Base-by-base conservation (phyloP, 306 rosid genomes). In the Vachellia collinsii region DNA sequence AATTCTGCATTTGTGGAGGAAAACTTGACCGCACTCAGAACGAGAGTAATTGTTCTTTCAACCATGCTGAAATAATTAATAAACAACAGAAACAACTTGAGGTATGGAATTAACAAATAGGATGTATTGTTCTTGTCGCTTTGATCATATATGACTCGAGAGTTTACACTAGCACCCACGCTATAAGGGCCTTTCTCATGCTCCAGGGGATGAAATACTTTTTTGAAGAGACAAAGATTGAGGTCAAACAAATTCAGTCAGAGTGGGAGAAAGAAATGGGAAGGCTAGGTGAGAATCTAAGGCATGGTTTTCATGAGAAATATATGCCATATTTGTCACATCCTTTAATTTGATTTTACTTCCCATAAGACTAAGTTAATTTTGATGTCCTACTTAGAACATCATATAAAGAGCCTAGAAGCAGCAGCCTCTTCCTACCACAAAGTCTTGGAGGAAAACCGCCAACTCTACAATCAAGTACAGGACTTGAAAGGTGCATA, bases 401-500 rank as follows among this genome's bases (percentile, higher is more conserved):
- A 82, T 79, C 93, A 95, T 87, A 84, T 93, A 56, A 89, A 89
- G 86, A 84, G 84, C 72, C 93, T 94, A 72, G 95, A 94, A 83
- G 92, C 77, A 66, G 79, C 94, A 58, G 90, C 99, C 77, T 88
- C 91, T 76, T 93, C 97, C 76, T 95, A 95, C 85, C 91, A 95
- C 78, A 86, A 87, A 82, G 92, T 95, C 58, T 82, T 95, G 8
- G 97, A 93, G 84, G 99, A 95, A 80, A 95, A 95, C 73, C 93
- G 99, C 34, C 34, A 58, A 62, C 94, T 95, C 58, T 91, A 89
- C 92, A 95, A 95, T 89, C 98, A 90, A 93, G 97, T 95, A 63
- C 97, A 90, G 84, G 99, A 95, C 83, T 95, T 95, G 72, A 95
- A 93, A 90, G 99, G 99, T 94, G 59, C 54, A 50, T n/a, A 68